Evolutionary conservation across 768 basidiomycete genomes (phyloP).

Genomic region (Macrolepiota albuminosa): DNA sequence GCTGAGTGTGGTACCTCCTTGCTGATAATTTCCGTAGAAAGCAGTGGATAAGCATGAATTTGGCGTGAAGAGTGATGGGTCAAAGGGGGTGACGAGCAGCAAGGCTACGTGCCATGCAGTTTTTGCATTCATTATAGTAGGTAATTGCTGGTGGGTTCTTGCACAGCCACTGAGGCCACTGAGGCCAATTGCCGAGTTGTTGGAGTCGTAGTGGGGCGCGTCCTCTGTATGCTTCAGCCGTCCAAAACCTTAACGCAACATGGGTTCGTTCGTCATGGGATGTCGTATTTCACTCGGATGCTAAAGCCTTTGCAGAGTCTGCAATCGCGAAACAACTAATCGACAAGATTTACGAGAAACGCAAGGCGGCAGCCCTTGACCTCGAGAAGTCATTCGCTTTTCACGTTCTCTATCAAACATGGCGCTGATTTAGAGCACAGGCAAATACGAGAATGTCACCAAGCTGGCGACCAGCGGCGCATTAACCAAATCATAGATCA

Average conservation of each 20-base stretch:
- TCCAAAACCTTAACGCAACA: constrained; percentile 7
- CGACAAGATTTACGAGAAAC: constrained; percentile 95
- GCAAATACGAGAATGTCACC: constrained; percentile 83
- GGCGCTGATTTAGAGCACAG: constrained; percentile 28
- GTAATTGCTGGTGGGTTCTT: neutral
- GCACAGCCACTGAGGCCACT: constrained; percentile 18
- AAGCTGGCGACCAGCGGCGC: constrained; percentile 73
- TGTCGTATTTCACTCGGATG: neutral
- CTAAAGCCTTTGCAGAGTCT: constrained; percentile 44
- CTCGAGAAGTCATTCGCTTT: constrained; percentile 74
- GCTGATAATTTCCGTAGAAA: constrained; percentile 55
- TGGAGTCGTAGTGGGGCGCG: neutral
- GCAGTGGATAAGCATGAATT: constrained; percentile 41
- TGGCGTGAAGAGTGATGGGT: constrained; percentile 30
- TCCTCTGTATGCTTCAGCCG: constrained; percentile 7
- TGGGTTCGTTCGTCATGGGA: constrained; percentile 24
- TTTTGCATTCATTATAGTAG: constrained; percentile 12
- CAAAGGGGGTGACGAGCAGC: constrained; percentile 43
- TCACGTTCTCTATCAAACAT: neutral
- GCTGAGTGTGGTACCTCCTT: constrained; percentile 33
- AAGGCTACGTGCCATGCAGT: constrained; percentile 23
- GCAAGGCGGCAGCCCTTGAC: constrained; percentile 92
- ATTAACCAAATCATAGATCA: constrained; percentile 91
- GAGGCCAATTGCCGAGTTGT: neutral
- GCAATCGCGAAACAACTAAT: constrained; percentile 75